phyloP scores from a whole-genome alignment of 306 rosid genomes.

The Crataegus laevigata region DNA sequence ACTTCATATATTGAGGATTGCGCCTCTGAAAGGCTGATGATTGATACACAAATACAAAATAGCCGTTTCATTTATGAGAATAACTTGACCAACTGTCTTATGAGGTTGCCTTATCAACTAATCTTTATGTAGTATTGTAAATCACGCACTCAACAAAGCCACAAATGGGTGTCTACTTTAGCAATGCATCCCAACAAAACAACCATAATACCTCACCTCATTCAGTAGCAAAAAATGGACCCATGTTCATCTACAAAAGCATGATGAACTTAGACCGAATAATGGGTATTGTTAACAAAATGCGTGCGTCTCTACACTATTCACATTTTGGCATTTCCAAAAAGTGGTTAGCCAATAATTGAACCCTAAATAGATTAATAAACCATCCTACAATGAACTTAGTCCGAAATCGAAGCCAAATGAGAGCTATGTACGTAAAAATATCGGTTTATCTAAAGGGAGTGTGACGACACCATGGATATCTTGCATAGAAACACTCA shows the following conservation, averaged over 20 bases:
- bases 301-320: background rate
- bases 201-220: background rate
- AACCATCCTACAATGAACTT: conserved; percentile 20
- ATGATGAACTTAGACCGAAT: background rate
- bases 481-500: conserved; percentile 4
- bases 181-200: background rate
- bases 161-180: background rate
- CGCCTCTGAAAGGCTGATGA: too few relatives aligned
- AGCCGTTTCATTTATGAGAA: too few relatives aligned
- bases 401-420: conserved; percentile 1
- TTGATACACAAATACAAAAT: too few relatives aligned
- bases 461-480: background rate
- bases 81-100: background rate
- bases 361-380: background rate
- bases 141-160: background rate
- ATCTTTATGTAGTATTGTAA: too few relatives aligned
- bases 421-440: background rate
- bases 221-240: background rate
- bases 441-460: background rate
- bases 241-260: background rate
- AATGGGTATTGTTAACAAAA: background rate
- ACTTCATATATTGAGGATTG: background rate
- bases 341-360: conserved; percentile 10
- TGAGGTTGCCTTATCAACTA: too few relatives aligned
- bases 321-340: too few relatives aligned